Base-by-base conservation (phyloP, 176 grass and related monocot genomes). In the Thinopyrum elongatum region DNA sequence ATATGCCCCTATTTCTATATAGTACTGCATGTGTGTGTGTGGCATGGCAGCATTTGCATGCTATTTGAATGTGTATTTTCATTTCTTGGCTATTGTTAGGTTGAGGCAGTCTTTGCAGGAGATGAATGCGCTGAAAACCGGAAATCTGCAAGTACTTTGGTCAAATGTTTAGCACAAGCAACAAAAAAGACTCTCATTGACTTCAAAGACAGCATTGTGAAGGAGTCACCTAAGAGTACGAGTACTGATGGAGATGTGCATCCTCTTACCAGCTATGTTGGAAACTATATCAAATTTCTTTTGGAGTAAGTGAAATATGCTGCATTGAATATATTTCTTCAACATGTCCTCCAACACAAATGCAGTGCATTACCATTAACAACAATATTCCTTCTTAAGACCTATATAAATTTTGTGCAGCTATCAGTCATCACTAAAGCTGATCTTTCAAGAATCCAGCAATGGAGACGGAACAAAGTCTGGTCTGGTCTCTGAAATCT, bases 241-340 rank as follows among this genome's bases (percentile, higher is more conserved):
- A 79, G 38, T 28, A 0, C 42, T 34, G 89, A 97, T 57, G 94
- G 87, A 65, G 76, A 77, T 83, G 80, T 94, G 65, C 90, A 94
- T 82, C 87, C 83, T 73, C 4, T 92, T 22, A 85, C 94, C 19
- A 94, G 86, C 82, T 94, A 94, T 53, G 90, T 94, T 51, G 86
- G 88, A 89, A 88, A 94, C 46, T 92, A 90, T 39, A 77, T 88
- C 31, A 92, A 92, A 10, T 87, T 87, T 65, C 72, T 92, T 26
- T 88, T 94, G 66, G 85, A 97, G 91, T 94, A 77, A 88, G 94
- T 88, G 41, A 38, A 81, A 82, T 28, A 58, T 91, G 63, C 16
- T 35, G 30, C 57, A 65, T 70, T 47, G 41, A 10, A 21, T 34
- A 47, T 47, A 79, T 87, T 6, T 82, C 10, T 39, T 76, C 3